These are phyloP conservation scores for Beta macrorhiza DNA, from an alignment of 179 eudicot genomes.

Conservation along the genomic window DNA sequence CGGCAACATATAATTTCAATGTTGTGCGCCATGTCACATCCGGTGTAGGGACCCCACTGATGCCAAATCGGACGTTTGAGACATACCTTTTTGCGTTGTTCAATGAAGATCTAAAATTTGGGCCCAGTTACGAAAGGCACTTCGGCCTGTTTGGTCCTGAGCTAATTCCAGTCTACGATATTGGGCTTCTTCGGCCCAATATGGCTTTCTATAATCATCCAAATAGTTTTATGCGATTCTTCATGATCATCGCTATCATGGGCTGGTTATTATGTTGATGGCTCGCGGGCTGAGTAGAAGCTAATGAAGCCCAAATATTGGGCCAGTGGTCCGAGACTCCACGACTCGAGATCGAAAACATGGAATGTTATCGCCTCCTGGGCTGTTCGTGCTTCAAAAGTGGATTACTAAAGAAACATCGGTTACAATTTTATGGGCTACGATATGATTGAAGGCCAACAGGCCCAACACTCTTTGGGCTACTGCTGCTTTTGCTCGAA, in stretches of 20 bases:
- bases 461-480: neutral
- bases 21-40: slow-evolving; percentile 50
- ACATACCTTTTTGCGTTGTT: slow-evolving; percentile 64
- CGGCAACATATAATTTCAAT: slow-evolving; percentile 47
- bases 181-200: slow-evolving; percentile 44
- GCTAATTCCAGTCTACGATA: slow-evolving; percentile 46
- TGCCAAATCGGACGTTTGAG: slow-evolving; percentile 65
- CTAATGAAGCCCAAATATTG: neutral
- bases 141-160: slow-evolving; percentile 62
- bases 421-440: neutral
- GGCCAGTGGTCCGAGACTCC: neutral
- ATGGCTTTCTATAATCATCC: slow-evolving; percentile 20
- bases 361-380: no score
- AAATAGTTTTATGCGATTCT: neutral
- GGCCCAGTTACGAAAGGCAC: slow-evolving; percentile 53
- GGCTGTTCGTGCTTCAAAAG: neutral
- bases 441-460: neutral
- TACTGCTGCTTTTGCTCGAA: neutral
- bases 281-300: neutral
- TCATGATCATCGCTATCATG: neutral
- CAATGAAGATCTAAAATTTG: slow-evolving; percentile 60
- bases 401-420: neutral
- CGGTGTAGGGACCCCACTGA: slow-evolving; percentile 61
- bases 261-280: slow-evolving; percentile 1
- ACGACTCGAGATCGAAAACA: no score